A percentile compares a stretch with the other conserved stretches of the same genome.
These are phyloP conservation scores for Corchorus olitorius DNA, from an alignment of 345 rosid genomes.

Conservation along the genomic window DNA sequence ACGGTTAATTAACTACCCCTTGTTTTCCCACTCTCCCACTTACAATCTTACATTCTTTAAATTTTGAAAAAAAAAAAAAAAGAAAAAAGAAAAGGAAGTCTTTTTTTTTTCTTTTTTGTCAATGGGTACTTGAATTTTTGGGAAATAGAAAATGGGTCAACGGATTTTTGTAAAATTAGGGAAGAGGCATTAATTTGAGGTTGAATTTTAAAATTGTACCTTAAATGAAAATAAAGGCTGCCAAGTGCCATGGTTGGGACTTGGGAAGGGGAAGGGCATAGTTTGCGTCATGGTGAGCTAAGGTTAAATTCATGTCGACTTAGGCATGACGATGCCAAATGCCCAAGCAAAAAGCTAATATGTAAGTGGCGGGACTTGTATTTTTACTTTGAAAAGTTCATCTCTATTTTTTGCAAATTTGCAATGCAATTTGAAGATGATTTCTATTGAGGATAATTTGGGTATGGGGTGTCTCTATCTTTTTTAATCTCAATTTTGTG, in stretches of 20 bases:
- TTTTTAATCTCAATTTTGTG: too few species aligned
- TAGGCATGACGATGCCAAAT: neutral
- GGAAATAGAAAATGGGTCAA: neutral
- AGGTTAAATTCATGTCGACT: neutral
- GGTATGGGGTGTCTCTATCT: too few species aligned
- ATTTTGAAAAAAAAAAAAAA: neutral
- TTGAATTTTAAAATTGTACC: neutral
- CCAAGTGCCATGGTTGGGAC: too few species aligned
- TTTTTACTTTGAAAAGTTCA: neutral
- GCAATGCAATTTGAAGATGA: neutral
- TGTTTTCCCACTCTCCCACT: neutral
- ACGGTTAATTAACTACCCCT: neutral
- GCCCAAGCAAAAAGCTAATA: neutral
- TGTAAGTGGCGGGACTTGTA: neutral
- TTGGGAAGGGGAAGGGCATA: neutral
- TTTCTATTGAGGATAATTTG: too few species aligned
- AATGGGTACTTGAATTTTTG: neutral
- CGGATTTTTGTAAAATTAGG: neutral
- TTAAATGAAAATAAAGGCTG: too few species aligned
- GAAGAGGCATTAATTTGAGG: too few species aligned
- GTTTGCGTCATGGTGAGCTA: constrained; percentile 5
- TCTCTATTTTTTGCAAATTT: neutral
- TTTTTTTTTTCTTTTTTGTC: neutral
- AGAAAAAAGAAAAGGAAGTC: too few species aligned
- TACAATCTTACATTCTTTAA: neutral